Percentiles rank a stretch among this genome's conserved stretches.
Conservation (phyloP, 345 rosid genomes). For the Hibiscus mutabilis region DNA sequence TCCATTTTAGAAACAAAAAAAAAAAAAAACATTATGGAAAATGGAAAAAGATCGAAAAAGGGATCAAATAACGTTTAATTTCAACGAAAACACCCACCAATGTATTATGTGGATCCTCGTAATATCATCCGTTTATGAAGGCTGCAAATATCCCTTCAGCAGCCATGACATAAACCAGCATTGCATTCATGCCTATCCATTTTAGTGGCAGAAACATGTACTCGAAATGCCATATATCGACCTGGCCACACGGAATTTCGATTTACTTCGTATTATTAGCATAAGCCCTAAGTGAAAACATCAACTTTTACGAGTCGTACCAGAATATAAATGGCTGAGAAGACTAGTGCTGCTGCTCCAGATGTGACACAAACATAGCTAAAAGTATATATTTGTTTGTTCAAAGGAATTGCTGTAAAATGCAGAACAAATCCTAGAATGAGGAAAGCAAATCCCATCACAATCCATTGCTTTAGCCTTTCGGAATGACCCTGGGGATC, state of each 20-base stretch:
- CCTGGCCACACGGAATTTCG: slow-evolving; percentile 28
- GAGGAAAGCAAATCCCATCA: slow-evolving; percentile 51
- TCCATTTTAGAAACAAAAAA: neutral
- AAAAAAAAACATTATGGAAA: no score
- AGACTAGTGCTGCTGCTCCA: slow-evolving; percentile 74
- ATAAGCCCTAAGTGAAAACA: neutral
- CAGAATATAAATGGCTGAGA: slow-evolving; percentile 58
- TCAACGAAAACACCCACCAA: slow-evolving; percentile 34
- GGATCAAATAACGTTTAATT: neutral
- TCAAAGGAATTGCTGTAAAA: slow-evolving; percentile 76
- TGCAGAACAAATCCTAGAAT: slow-evolving; percentile 55
- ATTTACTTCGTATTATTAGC: neutral
- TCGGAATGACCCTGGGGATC: slow-evolving; percentile 44
- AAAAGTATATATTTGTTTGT: slow-evolving; percentile 72
- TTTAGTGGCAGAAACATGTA: slow-evolving; percentile 51
- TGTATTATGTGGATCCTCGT: slow-evolving; percentile 52
- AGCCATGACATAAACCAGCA: slow-evolving; percentile 95
- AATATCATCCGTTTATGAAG: slow-evolving; percentile 87
- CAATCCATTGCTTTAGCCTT: slow-evolving; percentile 73
- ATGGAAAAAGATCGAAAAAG: neutral
- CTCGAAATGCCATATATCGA: slow-evolving; percentile 48
- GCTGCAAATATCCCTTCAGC: slow-evolving; percentile 87
- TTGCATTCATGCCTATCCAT: slow-evolving; percentile 96
- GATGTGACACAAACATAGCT: slow-evolving; percentile 84
- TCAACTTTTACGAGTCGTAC: slow-evolving; percentile 25